A percentile compares a stretch with the other conserved stretches of the same genome.
phyloP scores from a whole-genome alignment of 352 stramenopile species.

The Phytopythium litorale region DNA sequence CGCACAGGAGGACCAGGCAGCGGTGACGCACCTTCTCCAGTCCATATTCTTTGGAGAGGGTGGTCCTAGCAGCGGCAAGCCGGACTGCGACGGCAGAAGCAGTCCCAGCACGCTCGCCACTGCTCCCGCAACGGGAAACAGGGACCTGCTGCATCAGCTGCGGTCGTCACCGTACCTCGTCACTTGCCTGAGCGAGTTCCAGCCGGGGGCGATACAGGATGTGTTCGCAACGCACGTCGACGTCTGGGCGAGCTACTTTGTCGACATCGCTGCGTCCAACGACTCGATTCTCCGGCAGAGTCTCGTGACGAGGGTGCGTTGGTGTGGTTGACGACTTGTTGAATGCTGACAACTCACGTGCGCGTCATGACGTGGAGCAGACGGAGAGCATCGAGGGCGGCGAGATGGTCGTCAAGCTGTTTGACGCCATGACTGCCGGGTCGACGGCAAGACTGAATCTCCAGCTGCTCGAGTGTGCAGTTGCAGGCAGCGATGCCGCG shows the following conservation, averaged over 20 bases:
- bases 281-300: conserved; percentile 53
- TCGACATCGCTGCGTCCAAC: conserved; percentile 47
- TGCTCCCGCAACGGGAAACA: conserved; percentile 18
- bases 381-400: conserved; percentile 49
- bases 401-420: conserved; percentile 44
- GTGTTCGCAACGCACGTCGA: conserved; percentile 60
- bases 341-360: neutral
- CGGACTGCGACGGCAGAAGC: no score
- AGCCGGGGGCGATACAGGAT: conserved; percentile 55
- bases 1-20: conserved; percentile 53
- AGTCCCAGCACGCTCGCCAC: neutral
- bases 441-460: conserved; percentile 43
- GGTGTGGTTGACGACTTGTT: neutral
- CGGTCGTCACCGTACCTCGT: conserved; percentile 49
- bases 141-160: conserved; percentile 49
- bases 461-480: conserved; percentile 37
- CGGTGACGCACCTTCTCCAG: conserved; percentile 38
- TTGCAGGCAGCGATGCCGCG: conserved; percentile 28
- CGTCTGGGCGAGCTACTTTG: conserved; percentile 62
- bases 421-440: conserved; percentile 36
- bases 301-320: conserved; percentile 34
- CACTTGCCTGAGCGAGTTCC: conserved; percentile 57
- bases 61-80: neutral
- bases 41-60: conserved; percentile 40
- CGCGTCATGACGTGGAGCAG: conserved; percentile 18